phyloP scores from a whole-genome alignment of 768 basidiomycete genomes.

The Russula abietina region DNA sequence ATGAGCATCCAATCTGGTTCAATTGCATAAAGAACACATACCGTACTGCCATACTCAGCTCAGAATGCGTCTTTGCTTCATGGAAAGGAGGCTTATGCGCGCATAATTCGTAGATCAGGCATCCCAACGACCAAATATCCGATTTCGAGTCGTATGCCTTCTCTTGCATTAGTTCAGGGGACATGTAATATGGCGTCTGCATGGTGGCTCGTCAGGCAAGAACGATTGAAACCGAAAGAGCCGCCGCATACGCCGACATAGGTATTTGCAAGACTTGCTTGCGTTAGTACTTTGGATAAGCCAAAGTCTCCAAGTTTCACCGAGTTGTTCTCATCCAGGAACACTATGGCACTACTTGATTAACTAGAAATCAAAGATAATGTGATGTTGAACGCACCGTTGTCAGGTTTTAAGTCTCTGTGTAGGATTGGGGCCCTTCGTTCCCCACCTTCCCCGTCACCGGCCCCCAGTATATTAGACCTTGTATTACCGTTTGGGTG shows the following conservation, averaged over 20 bases:
- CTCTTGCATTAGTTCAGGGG: constrained; percentile 95
- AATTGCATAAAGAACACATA: constrained; percentile 30
- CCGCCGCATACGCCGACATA: constrained; percentile 85
- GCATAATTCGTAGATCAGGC: constrained; percentile 93
- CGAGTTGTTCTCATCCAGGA: constrained; percentile 75
- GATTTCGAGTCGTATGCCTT: constrained; percentile 97
- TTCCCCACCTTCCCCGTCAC: constrained; percentile 41
- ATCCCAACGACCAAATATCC: constrained; percentile 98
- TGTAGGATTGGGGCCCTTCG: constrained; percentile 77
- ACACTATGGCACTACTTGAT: constrained; percentile 48
- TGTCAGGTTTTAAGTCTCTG: constrained; percentile 95
- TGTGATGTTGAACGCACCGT: constrained; percentile 50
- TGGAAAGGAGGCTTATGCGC: constrained; percentile 91
- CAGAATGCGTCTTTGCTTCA: constrained; percentile 84
- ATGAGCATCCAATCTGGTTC: not conserved
- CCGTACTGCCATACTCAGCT: constrained; percentile 79
- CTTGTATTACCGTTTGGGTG: constrained; percentile 55
- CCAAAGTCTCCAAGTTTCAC: constrained; percentile 98
- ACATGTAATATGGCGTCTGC: constrained; percentile 99
- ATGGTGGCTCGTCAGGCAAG: not conserved
- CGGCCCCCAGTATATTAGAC: constrained; percentile 37
- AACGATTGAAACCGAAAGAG: not conserved
- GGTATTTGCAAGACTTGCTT: constrained; percentile 87
- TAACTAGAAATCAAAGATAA: not conserved
- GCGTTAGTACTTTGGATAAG: constrained; percentile 83